Conservation (phyloP, 495 filamentous ascomycete genomes). For the Penicillium simplicissimum region DNA sequence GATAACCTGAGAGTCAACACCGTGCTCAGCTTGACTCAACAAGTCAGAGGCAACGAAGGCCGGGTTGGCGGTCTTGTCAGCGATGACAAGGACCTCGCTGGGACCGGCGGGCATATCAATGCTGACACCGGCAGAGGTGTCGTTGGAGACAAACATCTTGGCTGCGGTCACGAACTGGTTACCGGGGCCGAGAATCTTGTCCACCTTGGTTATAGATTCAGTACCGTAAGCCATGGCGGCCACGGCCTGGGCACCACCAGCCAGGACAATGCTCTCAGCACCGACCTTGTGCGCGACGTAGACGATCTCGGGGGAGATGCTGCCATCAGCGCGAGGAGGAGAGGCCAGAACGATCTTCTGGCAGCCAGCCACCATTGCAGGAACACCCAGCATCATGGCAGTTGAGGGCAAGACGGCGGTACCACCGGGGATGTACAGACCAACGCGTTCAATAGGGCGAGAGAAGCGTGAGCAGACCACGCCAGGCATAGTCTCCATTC, state of each 20-base stretch:
- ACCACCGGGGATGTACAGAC: constrained; percentile 92
- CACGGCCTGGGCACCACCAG: constrained; percentile 95
- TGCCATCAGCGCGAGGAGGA: constrained; percentile 85
- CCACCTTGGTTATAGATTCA: constrained; percentile 82
- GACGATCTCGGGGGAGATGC: constrained; percentile 92
- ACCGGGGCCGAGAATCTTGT: constrained; percentile 97
- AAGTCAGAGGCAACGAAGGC: constrained; percentile 95
- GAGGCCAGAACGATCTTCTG: constrained; percentile 91
- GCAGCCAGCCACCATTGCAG: constrained; percentile 97
- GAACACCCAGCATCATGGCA: constrained; percentile 96
- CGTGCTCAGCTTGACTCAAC: constrained; percentile 94
- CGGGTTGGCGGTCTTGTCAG: constrained; percentile 86
- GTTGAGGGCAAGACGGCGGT: constrained; percentile 95
- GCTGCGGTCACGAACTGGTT: constrained; percentile 99
- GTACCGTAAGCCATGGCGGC: constrained; percentile 72
- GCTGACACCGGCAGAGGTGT: constrained; percentile 88
- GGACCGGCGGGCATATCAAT: constrained; percentile 99
- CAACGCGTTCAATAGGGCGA: constrained; percentile 88
- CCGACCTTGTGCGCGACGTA: constrained; percentile 98
- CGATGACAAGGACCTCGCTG: constrained; percentile 93
- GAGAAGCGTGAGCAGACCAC: constrained; percentile 93
- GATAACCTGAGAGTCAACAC: constrained; percentile 91
- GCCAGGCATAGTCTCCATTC: constrained; percentile 96
- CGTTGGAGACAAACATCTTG: constrained; percentile 97
- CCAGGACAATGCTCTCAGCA: constrained; percentile 90